Evolutionary conservation across 108 stramenopile genomes (phyloP), one percentile per base, ranked within the genome.

Genomic region (Nannochloropsis granulata): DNA sequence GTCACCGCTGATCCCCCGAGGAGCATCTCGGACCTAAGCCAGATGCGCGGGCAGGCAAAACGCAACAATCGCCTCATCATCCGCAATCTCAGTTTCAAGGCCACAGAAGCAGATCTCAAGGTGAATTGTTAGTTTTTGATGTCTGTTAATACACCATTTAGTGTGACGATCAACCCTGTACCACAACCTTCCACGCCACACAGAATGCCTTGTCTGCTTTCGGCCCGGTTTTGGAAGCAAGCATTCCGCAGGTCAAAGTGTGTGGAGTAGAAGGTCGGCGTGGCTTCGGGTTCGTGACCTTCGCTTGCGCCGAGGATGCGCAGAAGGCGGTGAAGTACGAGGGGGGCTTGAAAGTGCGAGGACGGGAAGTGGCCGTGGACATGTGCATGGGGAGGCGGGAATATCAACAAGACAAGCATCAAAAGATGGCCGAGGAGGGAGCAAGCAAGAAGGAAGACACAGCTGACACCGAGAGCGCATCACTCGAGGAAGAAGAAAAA

Each of bases 81-180:
- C 24, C 87, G 90, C 24, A 90, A 90, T 83, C 46, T 90, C 9
- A 81, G 81, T 45, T 90, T 90, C 25, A 84, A 88, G 45, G 90
- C 90, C 12, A 85, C 85, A 14, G 89, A 90, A 24, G 87, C 25
- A 24, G 83, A 90, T 82, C 83, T 88, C 13, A 82, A 71, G 26
- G 44, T 44, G 56, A 78, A 81, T 11, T 85, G 2, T n/a, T 71
- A 71, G 10, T 9, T 7, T n/a, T 71, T n/a, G n/a, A 71, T n/a
- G 56, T 71, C 56, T 71, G 34, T 3, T 34, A 3, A 34, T 34
- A 34, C 34, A 34, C 34, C 34, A 34, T 3, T 34, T 34, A 34
- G 11, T 71, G 2, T 2, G 1, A 71, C 2, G 16, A 71, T 71
- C 56, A 71, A n/a, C 11, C 11, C 11, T n/a, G 21, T 10, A 71